Percentiles rank a stretch among this genome's conserved stretches.
Evolutionary conservation across 2,329 filamentous ascomycete species (phyloP).

Genomic region (Camillea tinctor): DNA sequence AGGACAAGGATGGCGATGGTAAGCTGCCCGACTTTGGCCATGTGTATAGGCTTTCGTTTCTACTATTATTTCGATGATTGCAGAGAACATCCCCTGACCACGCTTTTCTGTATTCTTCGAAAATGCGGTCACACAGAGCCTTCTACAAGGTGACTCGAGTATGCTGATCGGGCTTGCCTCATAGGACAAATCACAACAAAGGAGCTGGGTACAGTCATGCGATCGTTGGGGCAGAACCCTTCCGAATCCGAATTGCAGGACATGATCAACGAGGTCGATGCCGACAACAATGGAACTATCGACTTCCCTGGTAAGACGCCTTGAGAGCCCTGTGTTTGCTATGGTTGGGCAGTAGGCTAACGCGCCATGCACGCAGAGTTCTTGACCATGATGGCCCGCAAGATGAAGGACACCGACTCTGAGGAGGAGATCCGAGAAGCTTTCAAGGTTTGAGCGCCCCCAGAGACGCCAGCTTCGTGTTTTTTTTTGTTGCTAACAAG

Average conservation of each 20-base stretch:
- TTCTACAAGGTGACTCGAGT: not conserved
- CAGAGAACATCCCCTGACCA: not conserved
- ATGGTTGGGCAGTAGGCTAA: constrained; percentile 23
- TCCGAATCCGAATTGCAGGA: constrained; percentile 88
- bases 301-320: constrained; percentile 75
- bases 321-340: not conserved
- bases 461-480: constrained; percentile 1
- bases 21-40: constrained; percentile 38
- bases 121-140: not conserved
- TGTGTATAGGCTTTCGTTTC: not conserved
- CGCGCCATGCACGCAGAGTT: constrained; percentile 60
- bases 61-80: not conserved
- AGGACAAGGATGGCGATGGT: constrained; percentile 94
- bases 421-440: constrained; percentile 89
- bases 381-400: constrained; percentile 89
- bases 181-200: constrained; percentile 88
- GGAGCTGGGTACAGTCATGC: constrained; percentile 87
- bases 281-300: constrained; percentile 90
- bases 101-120: not conserved
- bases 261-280: constrained; percentile 93
- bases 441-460: constrained; percentile 63
- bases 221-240: constrained; percentile 84
- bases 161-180: not conserved
- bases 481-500: constrained; percentile 18
- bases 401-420: constrained; percentile 92